These are phyloP conservation scores for Asterella californica DNA, from an alignment of 225 moss, liverwort and hornwort species.

Conservation along the genomic window DNA sequence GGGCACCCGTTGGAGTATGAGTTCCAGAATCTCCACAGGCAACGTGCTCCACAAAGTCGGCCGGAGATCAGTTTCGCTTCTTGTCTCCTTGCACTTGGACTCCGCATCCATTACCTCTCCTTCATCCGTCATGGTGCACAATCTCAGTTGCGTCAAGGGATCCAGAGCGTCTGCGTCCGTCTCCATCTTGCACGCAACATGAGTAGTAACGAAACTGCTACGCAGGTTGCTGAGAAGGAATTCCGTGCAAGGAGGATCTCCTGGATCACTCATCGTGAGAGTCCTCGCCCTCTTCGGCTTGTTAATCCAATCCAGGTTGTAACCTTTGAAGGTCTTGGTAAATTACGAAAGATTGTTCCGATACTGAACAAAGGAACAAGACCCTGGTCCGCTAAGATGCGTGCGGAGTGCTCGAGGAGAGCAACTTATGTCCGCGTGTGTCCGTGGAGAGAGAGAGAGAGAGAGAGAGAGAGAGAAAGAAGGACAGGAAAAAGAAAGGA, in stretches of 20 bases:
- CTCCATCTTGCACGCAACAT: constrained; percentile 2
- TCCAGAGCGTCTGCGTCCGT: neutral
- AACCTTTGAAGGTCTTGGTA: neutral
- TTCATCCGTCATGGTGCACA: constrained; percentile 6
- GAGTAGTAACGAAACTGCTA: neutral
- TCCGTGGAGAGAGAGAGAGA: neutral
- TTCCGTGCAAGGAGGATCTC: constrained; percentile 12
- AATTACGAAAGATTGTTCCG: neutral
- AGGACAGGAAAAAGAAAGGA: neutral
- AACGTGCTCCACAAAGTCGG: constrained; percentile 15
- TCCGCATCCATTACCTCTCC: neutral
- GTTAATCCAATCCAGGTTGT: constrained; percentile 4
- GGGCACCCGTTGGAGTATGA: constrained; percentile 14
- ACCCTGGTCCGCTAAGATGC: neutral
- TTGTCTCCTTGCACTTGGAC: neutral
- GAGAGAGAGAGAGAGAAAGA: no score
- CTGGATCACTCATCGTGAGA: constrained; percentile 3
- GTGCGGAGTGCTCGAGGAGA: neutral
- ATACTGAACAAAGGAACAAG: neutral
- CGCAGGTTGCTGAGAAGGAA: neutral
- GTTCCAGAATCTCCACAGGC: constrained; percentile 13
- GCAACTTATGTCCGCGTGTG: neutral
- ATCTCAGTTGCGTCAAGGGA: constrained; percentile 9
- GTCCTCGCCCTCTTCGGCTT: constrained; percentile 14
- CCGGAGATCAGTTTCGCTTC: neutral